Conservation (phyloP, 2,329 filamentous ascomycete species). For the Fusarium agapanthi region DNA sequence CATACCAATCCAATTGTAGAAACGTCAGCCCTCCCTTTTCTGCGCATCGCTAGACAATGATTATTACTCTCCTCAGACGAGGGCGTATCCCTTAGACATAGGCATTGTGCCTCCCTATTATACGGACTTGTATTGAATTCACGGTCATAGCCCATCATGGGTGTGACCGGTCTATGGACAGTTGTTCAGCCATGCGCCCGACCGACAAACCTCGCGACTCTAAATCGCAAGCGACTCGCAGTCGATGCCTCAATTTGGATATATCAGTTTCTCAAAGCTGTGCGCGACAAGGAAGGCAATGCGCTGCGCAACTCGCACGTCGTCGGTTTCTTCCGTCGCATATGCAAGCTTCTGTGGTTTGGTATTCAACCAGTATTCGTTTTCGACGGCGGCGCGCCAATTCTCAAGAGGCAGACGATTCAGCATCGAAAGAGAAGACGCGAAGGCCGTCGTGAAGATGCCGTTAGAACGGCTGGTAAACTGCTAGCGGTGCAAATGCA, state of each 20-base stretch:
- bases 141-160: conserved; percentile 67
- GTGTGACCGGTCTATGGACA: conserved; percentile 97
- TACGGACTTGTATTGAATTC: background rate
- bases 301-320: conserved; percentile 95
- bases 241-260: conserved; percentile 99
- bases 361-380: conserved; percentile 97
- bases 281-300: conserved; percentile 98
- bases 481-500: conserved; percentile 95
- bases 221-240: conserved; percentile 95
- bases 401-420: conserved; percentile 91
- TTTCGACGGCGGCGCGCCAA: conserved; percentile 94
- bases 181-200: conserved; percentile 94
- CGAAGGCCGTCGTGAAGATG: conserved; percentile 93
- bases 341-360: conserved; percentile 97
- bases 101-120: conserved; percentile 11
- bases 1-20: background rate
- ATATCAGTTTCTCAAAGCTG: conserved; percentile 98
- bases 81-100: conserved; percentile 33
- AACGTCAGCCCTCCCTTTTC: background rate
- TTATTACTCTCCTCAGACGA: conserved; percentile 10
- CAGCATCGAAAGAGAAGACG: conserved; percentile 78
- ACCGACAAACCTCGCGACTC: conserved; percentile 93
- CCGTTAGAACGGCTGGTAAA: conserved; percentile 88
- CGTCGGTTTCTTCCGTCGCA: conserved; percentile 96
- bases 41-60: conserved; percentile 11